phyloP scores from a whole-genome alignment of 75 land plant genomes.

The Pinus albicaulis region DNA sequence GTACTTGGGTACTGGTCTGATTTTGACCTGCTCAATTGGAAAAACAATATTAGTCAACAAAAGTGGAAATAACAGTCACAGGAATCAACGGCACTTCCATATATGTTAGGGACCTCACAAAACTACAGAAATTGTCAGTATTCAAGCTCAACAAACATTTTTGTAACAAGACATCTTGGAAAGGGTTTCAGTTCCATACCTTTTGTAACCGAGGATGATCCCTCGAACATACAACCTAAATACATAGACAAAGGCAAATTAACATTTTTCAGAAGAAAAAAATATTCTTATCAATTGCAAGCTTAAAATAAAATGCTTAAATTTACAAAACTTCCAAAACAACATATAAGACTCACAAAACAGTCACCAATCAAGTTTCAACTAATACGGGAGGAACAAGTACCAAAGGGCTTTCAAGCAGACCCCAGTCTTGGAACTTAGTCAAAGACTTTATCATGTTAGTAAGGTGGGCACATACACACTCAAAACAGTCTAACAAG shows the following conservation, averaged over 20 bases:
- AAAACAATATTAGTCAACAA: background rate
- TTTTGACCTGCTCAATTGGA: slow-evolving; percentile 27
- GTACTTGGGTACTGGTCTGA: slow-evolving; percentile 69
- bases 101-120: background rate
- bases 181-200: slow-evolving; percentile 22
- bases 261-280: background rate
- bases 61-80: background rate
- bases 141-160: background rate
- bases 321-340: background rate
- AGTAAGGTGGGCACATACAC: too few relatives aligned
- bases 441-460: too few relatives aligned
- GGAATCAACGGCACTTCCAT: background rate
- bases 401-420: too few relatives aligned
- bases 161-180: background rate
- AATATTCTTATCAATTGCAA: background rate
- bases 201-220: slow-evolving; percentile 76
- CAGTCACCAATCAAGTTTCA: background rate
- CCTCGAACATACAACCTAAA: slow-evolving; percentile 70
- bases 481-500: too few relatives aligned
- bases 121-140: background rate
- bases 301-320: background rate
- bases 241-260: background rate
- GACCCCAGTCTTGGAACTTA: too few relatives aligned
- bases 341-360: background rate
- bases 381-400: too few relatives aligned